These are phyloP conservation scores for Crithidia bombi DNA, from an alignment of 208 protist genomes.

Conservation along the genomic window DNA sequence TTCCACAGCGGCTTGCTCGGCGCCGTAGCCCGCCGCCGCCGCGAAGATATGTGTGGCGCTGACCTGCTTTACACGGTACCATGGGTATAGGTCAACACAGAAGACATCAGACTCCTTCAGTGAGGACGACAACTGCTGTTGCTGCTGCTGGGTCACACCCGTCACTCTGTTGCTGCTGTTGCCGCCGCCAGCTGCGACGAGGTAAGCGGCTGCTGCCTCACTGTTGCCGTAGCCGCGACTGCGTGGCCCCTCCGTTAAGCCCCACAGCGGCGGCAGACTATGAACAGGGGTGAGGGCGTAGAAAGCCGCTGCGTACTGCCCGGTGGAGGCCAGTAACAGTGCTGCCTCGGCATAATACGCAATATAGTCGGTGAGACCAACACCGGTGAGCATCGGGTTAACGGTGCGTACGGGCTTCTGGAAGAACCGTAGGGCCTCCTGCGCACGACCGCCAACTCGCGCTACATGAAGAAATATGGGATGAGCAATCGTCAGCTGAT, in stretches of 20 bases:
- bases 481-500: constrained; percentile 29
- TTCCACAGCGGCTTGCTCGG: background rate
- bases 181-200: too few relatives aligned
- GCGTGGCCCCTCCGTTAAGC: background rate
- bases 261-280: constrained; percentile 2
- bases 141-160: background rate
- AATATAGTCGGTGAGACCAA: constrained; percentile 44
- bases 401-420: constrained; percentile 41
- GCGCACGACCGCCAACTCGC: constrained; percentile 26
- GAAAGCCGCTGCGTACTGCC: constrained; percentile 46
- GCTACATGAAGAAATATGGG: constrained; percentile 33
- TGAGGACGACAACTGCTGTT: background rate
- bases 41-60: constrained; percentile 5
- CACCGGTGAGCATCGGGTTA: constrained; percentile 39
- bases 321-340: constrained; percentile 35
- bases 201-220: background rate
- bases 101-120: background rate
- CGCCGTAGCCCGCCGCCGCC: background rate
- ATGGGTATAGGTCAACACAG: constrained; percentile 14
- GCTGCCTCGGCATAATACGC: constrained; percentile 56
- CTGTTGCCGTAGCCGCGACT: background rate
- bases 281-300: constrained; percentile 36
- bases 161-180: background rate
- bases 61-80: constrained; percentile 23
- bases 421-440: constrained; percentile 46